Base-by-base conservation (phyloP, 1,284 basidiomycete genomes). In the Leccinum solheimii region DNA sequence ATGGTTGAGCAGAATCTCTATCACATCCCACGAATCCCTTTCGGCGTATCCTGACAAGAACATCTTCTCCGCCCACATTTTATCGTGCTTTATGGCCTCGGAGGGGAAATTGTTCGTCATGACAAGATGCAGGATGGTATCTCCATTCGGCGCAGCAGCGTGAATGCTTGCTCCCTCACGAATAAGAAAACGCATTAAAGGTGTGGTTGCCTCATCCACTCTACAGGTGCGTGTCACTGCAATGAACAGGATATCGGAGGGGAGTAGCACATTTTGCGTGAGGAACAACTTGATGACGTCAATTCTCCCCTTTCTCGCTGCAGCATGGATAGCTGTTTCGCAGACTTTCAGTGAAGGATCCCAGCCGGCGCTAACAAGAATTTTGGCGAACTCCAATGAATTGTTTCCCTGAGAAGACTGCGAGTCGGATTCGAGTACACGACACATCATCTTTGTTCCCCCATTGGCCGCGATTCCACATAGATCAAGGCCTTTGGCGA, bases 281-380 rank as follows among this genome's bases (percentile, higher is more conserved):
- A 27, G 56, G 2, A 64, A 45, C 21, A 40, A 54, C 16, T 40
- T 32, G 32, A 32, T 32, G 32, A 32, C 10, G 32, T 32, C 32
- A 27, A 63, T 19, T 2, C 50, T 1, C 2, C n/a, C 3, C 0
- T 2, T 1, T 5, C n/a, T 38, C 1, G 9, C 34, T 16, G 48
- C 62, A 1, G 40, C 23, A 27, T 9, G 49, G 14, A 26, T 49
- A 7, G 11, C 48, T 16, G 48, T 27, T 27, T 50, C 16, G 5
- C 55, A 34, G n/a, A 11, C 9, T 2, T 6, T 34, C 19, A 45
- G 8, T 3, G 36, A 55, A 23, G 51, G 65, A 40, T 65, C 45
- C 23, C 51, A 64, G 7, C 62, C 62, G 3, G 23, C 5, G 5
- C 14, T 26, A 5, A 67, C 14, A 4, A 67, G 49, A 23, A 34